phyloP scores from a whole-genome alignment of 257 asterid species.

The Craterostigma plantagineum region DNA sequence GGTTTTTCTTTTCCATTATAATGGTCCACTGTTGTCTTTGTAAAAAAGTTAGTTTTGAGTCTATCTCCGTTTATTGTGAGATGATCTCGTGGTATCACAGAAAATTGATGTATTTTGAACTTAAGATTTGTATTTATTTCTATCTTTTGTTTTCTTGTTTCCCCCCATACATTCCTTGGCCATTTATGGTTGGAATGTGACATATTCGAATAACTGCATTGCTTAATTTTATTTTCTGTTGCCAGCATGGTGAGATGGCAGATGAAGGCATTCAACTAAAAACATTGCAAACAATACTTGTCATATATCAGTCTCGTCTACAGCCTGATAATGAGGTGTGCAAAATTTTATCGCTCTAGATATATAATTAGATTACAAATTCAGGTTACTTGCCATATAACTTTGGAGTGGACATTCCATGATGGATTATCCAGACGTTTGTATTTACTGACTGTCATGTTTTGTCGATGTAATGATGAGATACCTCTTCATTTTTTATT shows the following conservation, averaged over 20 bases:
- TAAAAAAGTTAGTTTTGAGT: too few relatives aligned
- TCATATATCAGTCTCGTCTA: slow-evolving; percentile 75
- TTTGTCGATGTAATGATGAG: not conserved
- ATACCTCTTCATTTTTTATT: too few relatives aligned
- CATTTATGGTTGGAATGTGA: not conserved
- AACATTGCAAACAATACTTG: slow-evolving; percentile 83
- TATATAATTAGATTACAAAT: slow-evolving; percentile 1
- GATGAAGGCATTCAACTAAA: slow-evolving; percentile 86
- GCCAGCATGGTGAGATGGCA: slow-evolving; percentile 91
- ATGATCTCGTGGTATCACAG: too few relatives aligned
- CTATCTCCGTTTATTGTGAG: too few relatives aligned
- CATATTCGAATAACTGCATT: not conserved
- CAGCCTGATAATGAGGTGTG: slow-evolving; percentile 90
- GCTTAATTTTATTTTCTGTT: slow-evolving; percentile 10
- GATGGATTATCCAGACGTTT: too few relatives aligned
- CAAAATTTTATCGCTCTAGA: slow-evolving; percentile 7
- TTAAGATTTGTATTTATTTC: too few relatives aligned
- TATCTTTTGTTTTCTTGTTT: too few relatives aligned
- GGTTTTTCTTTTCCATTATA: too few relatives aligned
- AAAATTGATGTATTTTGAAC: too few relatives aligned
- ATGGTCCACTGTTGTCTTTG: too few relatives aligned
- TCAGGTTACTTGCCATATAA: too few relatives aligned
- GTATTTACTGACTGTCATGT: not conserved
- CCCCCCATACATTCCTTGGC: not conserved
- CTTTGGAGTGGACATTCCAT: too few relatives aligned